Evolutionary conservation across 805 yeast genomes (phyloP).

Genomic region (Candida berthetii): DNA sequence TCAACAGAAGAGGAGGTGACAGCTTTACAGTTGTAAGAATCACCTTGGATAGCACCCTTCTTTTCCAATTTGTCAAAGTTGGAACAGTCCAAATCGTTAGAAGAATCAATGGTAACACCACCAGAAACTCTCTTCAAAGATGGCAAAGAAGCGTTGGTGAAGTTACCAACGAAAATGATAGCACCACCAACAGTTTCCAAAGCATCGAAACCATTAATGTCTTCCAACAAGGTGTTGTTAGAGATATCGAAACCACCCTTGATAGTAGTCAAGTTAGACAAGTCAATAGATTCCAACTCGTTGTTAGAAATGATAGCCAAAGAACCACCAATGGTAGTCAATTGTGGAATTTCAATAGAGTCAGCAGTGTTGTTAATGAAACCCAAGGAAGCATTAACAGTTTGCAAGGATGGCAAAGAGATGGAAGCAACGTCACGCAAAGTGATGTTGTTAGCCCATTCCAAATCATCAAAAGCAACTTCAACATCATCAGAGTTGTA

Average conservation of each 20-base stretch:
- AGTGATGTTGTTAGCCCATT: conserved; percentile 84
- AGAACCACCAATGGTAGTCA: conserved; percentile 72
- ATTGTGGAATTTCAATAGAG: conserved; percentile 43
- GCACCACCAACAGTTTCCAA: conserved; percentile 85
- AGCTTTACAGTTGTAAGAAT: conserved; percentile 71
- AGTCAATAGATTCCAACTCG: conserved; percentile 60
- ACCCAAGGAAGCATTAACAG: conserved; percentile 78
- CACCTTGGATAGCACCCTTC: conserved; percentile 87
- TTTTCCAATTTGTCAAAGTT: conserved; percentile 65
- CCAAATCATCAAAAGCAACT: conserved; percentile 60
- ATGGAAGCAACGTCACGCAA: conserved; percentile 76
- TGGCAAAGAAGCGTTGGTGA: conserved; percentile 73
- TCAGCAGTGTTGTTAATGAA: conserved; percentile 67
- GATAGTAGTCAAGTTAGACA: conserved; percentile 62
- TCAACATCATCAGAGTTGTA: conserved; percentile 78
- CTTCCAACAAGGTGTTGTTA: conserved; percentile 69
- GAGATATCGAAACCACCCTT: conserved; percentile 93
- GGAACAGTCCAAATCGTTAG: conserved; percentile 76
- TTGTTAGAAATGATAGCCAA: conserved; percentile 71
- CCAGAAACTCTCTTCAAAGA: conserved; percentile 77
- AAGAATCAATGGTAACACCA: conserved; percentile 80
- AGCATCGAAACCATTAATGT: conserved; percentile 67
- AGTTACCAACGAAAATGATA: conserved; percentile 71
- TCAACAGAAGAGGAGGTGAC: conserved; percentile 45
- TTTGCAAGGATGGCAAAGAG: conserved; percentile 58